phyloP scores from a whole-genome alignment of 768 basidiomycete species.

The Trichaptum fuscoviolaceum region DNA sequence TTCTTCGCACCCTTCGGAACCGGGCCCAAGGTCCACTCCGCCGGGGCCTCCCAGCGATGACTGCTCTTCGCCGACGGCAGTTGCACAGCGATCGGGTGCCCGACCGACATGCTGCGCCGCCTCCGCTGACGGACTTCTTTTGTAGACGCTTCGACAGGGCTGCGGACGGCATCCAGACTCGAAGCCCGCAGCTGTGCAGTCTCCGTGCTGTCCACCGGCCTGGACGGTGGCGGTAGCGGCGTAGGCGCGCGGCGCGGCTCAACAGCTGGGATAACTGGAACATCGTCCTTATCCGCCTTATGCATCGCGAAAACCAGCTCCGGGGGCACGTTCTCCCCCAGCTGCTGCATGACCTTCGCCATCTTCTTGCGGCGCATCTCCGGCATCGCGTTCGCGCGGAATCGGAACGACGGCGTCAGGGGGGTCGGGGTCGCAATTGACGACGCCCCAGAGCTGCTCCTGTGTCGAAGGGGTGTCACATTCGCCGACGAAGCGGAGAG shows the following conservation, averaged over 20 bases:
- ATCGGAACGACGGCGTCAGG: constrained; percentile 22
- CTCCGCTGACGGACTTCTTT: not conserved
- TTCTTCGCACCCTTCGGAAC: not conserved
- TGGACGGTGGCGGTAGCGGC: not conserved
- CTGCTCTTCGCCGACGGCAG: not conserved
- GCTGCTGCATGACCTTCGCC: constrained; percentile 52
- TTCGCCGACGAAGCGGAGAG: constrained; percentile 3
- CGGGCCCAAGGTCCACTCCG: not conserved
- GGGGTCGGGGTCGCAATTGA: constrained; percentile 12
- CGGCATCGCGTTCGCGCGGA: constrained; percentile 16
- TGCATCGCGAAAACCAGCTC: constrained; percentile 40
- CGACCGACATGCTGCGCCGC: not conserved
- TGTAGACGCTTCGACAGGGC: not conserved
- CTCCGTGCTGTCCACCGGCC: not conserved
- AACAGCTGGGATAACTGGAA: not conserved
- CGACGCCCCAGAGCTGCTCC: not conserved
- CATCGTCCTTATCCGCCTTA: not conserved
- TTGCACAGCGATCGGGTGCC: not conserved
- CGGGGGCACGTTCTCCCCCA: constrained; percentile 54
- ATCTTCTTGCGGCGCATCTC: constrained; percentile 42
- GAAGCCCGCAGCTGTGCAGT: not conserved
- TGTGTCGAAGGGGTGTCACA: not conserved
- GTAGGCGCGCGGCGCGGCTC: too few species aligned
- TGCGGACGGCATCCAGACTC: not conserved
- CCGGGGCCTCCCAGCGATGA: not conserved